Evolutionary conservation across 192 early-diverging fungal genomes (phyloP), one percentile per base, ranked within the genome.

Genomic region (Coemansia sp.): DNA sequence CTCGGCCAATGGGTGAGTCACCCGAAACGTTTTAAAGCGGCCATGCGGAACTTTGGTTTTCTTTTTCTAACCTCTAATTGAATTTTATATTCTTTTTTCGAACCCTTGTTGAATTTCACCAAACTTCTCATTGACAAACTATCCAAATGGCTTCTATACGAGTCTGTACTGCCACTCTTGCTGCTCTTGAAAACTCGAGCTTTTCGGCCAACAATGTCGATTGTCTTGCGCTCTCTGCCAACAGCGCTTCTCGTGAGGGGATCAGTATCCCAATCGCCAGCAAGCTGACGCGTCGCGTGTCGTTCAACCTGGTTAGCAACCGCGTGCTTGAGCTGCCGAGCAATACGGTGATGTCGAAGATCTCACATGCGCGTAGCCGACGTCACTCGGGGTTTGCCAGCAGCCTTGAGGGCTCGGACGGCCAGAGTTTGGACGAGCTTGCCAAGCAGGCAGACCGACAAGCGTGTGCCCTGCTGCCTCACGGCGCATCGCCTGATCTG

Each of bases 121-220:
- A 43, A 43, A 43, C 41, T 43, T 15, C 41, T 43, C 41, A 43
- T 43, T 43, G 41, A 43, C 15, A 11, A 43, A 43, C 41, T 15
- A 43, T n/a, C 12, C 41, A 43, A 43, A 81, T 81, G 78, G 64
- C 66, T 48, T 81, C 72, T 81, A 81, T 81, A 81, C 78, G 78
- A 72, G 47, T 81, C 51, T 66, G 57, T 60, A 64, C 73, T 39
- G 69, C 63, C 50, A 74, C 77, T 32, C 54, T 75, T 22, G 72
- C 72, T 37, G 69, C 69, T 10, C 57, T 70, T 57, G 41, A 49
- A n/a, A 23, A 41, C 32, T 14, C 35, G 43, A 57, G 27, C 43
- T 10, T 1, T 7, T 43, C 27, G 15, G 51, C 53, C 41, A 17
- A 29, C 14, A 61, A 9, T 41, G 39, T 43, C 56, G 50, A 15